Base-by-base conservation (phyloP, 2,329 filamentous ascomycete species). In the Seiridium cupressi region DNA sequence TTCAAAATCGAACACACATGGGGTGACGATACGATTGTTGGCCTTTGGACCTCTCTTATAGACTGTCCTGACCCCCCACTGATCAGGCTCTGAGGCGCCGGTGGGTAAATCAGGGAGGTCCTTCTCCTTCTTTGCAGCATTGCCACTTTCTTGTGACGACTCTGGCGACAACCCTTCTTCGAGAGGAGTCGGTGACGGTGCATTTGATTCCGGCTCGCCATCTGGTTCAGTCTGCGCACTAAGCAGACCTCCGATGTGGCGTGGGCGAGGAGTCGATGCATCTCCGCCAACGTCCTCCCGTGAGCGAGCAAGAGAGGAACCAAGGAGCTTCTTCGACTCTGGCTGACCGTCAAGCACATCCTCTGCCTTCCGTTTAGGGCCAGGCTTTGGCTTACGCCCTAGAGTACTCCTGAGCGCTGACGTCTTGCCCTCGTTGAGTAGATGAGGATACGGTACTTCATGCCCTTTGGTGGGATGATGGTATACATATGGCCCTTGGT, bases 11-110 rank as follows among this genome's bases (percentile, higher is more conserved):
- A 81, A 82, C 0, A 77, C 64, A 5, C 73, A 74, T 9, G 83
- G 83, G 48, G 84, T 72, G 66, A 86, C 78, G 59, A 86, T 79
- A 34, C 81, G 83, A 65, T 84, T 85, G 66, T 81, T 79, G 34
- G 76, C 69, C 55, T 76, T 75, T 36, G 71, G 72, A 4, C 74
- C 76, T 62, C 73, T 73, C 60, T 76, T 73, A 44, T 73, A 76
- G 55, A 83, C 77, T 9, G 79, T 74, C 36, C 83, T 78, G 51
- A 83, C 79, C 36, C 83, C 84, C 61, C 77, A 77, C 40, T 80
- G 78, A 68, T 87, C 84, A 1, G 82, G 76, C 10, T 81, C 79
- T 2, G 76, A 71, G 8, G 75, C 74, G 1, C 74, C 76, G 38
- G 71, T 73, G 35, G 78, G 78, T 49, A 79, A 64, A 47, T 74